A percentile compares a stretch with the other conserved stretches of the same genome.
Conservation (phyloP, 345 rosid species). For the Nasturtium officinale region DNA sequence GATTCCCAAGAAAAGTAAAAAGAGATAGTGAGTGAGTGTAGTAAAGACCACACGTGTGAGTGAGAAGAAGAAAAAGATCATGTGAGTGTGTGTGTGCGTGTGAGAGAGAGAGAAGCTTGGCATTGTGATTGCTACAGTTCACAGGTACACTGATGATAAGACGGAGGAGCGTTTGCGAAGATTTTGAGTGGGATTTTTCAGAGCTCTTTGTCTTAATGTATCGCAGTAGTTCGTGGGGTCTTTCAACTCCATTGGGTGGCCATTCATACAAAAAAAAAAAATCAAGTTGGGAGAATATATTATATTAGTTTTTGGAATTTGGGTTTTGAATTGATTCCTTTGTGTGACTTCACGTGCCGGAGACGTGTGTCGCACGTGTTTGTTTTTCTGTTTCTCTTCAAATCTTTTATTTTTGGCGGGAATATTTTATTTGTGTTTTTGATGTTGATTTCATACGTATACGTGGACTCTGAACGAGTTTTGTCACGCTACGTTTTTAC, state of each 20-base stretch:
- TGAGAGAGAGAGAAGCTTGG: not conserved
- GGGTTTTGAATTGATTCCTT: conserved; percentile 20
- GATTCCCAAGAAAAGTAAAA: conserved; percentile 73
- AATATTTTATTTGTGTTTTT: conserved; percentile 25
- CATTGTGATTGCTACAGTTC: conserved; percentile 1
- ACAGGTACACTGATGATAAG: conserved; percentile 33
- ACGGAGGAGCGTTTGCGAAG: conserved; percentile 31
- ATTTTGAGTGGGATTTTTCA: conserved; percentile 28
- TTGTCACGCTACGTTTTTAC: conserved; percentile 20
- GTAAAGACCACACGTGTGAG: conserved; percentile 21
- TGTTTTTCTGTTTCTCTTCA: conserved; percentile 30
- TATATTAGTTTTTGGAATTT: not conserved
- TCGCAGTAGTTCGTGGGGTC: conserved; percentile 38
- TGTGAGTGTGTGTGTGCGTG: conserved; percentile 27
- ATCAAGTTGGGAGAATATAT: conserved; percentile 10
- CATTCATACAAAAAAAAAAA: not conserved
- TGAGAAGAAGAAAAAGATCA: conserved; percentile 19
- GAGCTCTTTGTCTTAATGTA: conserved; percentile 39
- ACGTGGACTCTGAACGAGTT: conserved; percentile 33
- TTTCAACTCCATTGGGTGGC: not conserved
- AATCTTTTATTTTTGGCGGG: conserved; percentile 44
- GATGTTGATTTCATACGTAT: not conserved
- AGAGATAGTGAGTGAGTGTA: conserved; percentile 14
- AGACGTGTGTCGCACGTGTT: conserved; percentile 44
- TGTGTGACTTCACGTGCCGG: conserved; percentile 40